Conservation (phyloP, 2,329 filamentous ascomycete species). For the Cryphonectria parasitica region DNA sequence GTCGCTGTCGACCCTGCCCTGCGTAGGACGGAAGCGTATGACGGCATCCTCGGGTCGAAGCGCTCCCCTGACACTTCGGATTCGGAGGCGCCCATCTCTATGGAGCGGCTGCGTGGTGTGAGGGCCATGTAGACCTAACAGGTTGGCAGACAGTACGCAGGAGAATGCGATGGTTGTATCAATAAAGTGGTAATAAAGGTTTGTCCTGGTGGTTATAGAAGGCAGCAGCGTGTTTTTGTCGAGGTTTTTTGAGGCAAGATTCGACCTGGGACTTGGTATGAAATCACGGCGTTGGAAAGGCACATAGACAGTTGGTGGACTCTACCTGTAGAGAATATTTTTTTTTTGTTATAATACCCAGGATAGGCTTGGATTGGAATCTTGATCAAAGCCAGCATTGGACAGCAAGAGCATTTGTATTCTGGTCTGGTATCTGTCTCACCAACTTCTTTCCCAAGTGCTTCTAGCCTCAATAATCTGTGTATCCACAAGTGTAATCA, state of each 20-base stretch:
- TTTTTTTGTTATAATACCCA: not conserved
- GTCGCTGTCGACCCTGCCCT: slow-evolving; percentile 46
- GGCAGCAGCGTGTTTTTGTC: not conserved
- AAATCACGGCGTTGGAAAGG: not conserved
- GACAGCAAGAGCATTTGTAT: too few species aligned
- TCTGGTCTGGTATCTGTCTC: too few species aligned
- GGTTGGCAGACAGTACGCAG: not conserved
- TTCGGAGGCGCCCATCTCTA: slow-evolving; percentile 7
- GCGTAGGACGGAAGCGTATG: slow-evolving; percentile 2
- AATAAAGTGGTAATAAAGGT: not conserved
- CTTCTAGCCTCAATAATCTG: not conserved
- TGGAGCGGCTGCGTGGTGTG: slow-evolving; percentile 9
- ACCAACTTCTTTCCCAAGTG: too few species aligned
- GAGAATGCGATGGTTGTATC: not conserved
- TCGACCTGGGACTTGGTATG: not conserved
- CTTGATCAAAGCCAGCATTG: not conserved
- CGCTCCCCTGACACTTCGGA: slow-evolving; percentile 16
- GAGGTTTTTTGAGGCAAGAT: too few species aligned
- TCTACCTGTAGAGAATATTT: not conserved
- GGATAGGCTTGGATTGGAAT: not conserved
- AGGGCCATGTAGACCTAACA: not conserved
- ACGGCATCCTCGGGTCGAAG: not conserved
- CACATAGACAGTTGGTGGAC: not conserved
- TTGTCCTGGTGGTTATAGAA: not conserved
- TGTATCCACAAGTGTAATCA: too few species aligned